Conservation (phyloP, 768 basidiomycete species). For the Asterophora parasitica region DNA sequence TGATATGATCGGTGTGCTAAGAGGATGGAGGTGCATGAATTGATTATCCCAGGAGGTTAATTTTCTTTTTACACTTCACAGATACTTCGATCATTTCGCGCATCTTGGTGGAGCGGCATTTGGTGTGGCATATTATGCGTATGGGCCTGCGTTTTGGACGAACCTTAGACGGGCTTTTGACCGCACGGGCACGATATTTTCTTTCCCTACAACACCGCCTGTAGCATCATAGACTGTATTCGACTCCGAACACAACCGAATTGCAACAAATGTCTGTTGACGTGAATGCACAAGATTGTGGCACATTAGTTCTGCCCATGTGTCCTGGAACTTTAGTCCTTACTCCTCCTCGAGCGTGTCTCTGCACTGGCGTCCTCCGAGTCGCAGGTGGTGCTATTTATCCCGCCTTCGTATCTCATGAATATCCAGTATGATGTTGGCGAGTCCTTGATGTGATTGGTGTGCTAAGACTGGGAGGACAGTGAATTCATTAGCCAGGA, state of each 20-base stretch:
- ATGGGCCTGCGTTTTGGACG: constrained; percentile 55
- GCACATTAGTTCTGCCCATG: too few relatives aligned
- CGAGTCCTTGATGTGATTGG: constrained; percentile 71
- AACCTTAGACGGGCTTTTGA: constrained; percentile 21
- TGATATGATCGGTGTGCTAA: constrained; percentile 68
- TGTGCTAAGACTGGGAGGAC: constrained; percentile 70
- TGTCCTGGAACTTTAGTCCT: too few relatives aligned
- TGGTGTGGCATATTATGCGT: constrained; percentile 66
- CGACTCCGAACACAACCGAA: too few relatives aligned
- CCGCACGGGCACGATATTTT: not conserved
- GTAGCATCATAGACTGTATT: too few relatives aligned
- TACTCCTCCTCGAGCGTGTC: too few relatives aligned
- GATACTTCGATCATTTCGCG: constrained; percentile 80
- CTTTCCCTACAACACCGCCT: too few relatives aligned
- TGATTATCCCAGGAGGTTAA: not conserved
- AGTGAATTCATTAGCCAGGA: constrained; percentile 34
- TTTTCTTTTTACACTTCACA: constrained; percentile 21
- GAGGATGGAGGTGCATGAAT: constrained; percentile 76
- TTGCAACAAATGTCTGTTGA: too few relatives aligned
- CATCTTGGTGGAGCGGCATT: constrained; percentile 88
- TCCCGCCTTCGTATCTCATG: constrained; percentile 72
- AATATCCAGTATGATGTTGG: constrained; percentile 78
- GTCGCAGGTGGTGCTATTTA: constrained; percentile 68
- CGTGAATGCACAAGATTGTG: too few relatives aligned
- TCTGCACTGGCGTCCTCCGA: constrained; percentile 81